phyloP scores from a whole-genome alignment of 1,284 basidiomycete species.

The Neolentinus lepideus region DNA sequence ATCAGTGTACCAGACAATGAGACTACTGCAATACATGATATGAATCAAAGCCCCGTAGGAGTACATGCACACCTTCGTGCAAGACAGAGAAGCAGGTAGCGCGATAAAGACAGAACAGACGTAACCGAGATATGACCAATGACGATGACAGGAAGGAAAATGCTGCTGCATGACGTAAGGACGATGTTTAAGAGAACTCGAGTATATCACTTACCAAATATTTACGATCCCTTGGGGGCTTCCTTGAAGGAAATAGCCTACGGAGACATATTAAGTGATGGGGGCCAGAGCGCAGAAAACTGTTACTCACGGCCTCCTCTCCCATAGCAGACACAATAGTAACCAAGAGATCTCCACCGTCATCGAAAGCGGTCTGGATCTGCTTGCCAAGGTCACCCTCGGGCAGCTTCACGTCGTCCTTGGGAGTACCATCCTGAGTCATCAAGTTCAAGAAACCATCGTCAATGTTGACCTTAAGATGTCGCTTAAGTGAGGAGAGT shows the following conservation, averaged over 20 bases:
- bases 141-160: background rate
- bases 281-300: background rate
- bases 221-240: conserved; percentile 55
- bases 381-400: conserved; percentile 79
- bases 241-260: conserved; percentile 84
- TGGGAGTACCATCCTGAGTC: conserved; percentile 75
- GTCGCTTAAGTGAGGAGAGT: conserved; percentile 2
- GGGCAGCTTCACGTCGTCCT: conserved; percentile 95
- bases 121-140: background rate
- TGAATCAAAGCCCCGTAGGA: background rate
- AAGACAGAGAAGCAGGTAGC: conserved; percentile 3
- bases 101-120: background rate
- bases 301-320: conserved; percentile 70
- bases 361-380: conserved; percentile 74
- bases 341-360: conserved; percentile 83
- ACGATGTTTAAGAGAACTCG: too few relatives aligned
- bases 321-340: conserved; percentile 91
- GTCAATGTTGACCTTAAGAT: conserved; percentile 71
- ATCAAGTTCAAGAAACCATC: conserved; percentile 96
- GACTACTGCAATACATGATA: conserved; percentile 1
- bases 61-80: background rate
- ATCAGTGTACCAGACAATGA: background rate
- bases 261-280: conserved; percentile 3
- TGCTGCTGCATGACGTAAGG: background rate
- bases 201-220: background rate